Percentiles rank a stretch among this genome's conserved stretches.
Conservation (phyloP, 495 filamentous ascomycete species). For the Hyaloscypha finlandica region DNA sequence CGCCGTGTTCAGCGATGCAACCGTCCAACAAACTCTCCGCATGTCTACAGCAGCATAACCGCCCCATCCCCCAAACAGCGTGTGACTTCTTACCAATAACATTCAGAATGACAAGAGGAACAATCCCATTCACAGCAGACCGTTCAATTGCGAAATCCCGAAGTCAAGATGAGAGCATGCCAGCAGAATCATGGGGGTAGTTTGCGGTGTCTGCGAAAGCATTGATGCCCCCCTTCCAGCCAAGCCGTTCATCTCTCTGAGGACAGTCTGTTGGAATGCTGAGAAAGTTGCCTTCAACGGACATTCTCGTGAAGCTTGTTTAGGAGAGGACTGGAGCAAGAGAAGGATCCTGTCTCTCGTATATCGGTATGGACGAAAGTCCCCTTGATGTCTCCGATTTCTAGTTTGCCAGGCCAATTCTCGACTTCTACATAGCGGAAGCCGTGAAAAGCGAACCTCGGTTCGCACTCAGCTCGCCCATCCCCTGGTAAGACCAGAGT, state of each 20-base stretch:
- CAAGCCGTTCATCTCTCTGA: slow-evolving; percentile 55
- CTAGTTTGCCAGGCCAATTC: slow-evolving; percentile 42
- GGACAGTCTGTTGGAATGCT: slow-evolving; percentile 56
- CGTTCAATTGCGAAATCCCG: slow-evolving; percentile 35
- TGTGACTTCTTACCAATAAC: not conserved
- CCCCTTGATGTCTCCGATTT: slow-evolving; percentile 34
- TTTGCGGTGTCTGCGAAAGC: slow-evolving; percentile 49
- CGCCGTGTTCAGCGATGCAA: slow-evolving; percentile 45
- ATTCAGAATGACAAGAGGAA: slow-evolving; percentile 13
- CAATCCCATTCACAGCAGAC: slow-evolving; percentile 9
- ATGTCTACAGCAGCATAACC: slow-evolving; percentile 44
- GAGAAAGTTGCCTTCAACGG: slow-evolving; percentile 54
- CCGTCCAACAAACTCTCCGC: slow-evolving; percentile 67
- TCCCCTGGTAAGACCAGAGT: slow-evolving; percentile 38
- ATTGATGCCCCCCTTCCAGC: slow-evolving; percentile 57
- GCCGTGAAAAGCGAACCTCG: slow-evolving; percentile 55
- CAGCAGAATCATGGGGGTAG: slow-evolving; percentile 50
- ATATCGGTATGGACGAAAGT: slow-evolving; percentile 55
- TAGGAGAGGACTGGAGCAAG: slow-evolving; percentile 46
- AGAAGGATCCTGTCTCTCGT: slow-evolving; percentile 46
- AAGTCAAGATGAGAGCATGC: slow-evolving; percentile 49
- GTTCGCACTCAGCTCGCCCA: slow-evolving; percentile 38
- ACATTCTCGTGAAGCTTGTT: slow-evolving; percentile 53
- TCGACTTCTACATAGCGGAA: slow-evolving; percentile 55
- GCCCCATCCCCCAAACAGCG: too few relatives aligned